Evolutionary conservation across 495 filamentous ascomycete genomes (phyloP).

Genomic region (Penicillium taxi): DNA sequence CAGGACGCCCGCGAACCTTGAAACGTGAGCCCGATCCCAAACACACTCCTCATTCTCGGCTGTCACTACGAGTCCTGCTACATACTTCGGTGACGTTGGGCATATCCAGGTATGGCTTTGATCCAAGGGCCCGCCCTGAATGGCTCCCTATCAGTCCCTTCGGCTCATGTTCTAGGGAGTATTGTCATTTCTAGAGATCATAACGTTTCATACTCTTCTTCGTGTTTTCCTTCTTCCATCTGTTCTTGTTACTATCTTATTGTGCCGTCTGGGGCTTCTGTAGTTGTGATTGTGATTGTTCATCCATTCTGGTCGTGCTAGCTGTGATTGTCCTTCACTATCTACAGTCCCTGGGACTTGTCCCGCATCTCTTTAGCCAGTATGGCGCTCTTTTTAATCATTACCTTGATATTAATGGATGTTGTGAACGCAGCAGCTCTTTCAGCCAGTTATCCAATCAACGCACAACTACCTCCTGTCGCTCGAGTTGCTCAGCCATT

Average conservation of each 20-base stretch:
- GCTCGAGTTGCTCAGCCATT: constrained; percentile 58
- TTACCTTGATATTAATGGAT: constrained; percentile 26
- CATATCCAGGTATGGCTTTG: constrained; percentile 44
- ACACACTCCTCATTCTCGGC: constrained; percentile 20
- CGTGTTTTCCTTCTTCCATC: constrained; percentile 12
- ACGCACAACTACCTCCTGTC: constrained; percentile 69
- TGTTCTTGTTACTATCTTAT: constrained; percentile 10
- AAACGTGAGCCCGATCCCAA: constrained; percentile 25
- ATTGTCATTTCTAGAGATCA: constrained; percentile 15
- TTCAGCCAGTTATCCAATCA: constrained; percentile 57
- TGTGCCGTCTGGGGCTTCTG: constrained; percentile 3
- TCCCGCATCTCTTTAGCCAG: constrained; percentile 12
- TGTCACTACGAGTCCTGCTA: constrained; percentile 27
- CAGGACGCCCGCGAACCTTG: constrained; percentile 21
- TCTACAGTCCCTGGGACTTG: constrained; percentile 7
- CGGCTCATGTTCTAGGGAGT: constrained; percentile 23
- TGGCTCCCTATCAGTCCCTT: constrained; percentile 31
- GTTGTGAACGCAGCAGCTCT: constrained; percentile 35
- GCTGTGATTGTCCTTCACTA: constrained; percentile 10
- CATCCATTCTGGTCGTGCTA: constrained; percentile 8
- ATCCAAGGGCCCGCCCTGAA: constrained; percentile 30
- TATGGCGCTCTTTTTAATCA: constrained; percentile 27
- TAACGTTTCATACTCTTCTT: constrained; percentile 12
- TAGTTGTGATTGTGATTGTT: constrained; percentile 5
- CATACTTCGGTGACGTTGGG: constrained; percentile 38